Conservation (phyloP, 1,139 yeast genomes). For the Eremothecium coryli region DNA sequence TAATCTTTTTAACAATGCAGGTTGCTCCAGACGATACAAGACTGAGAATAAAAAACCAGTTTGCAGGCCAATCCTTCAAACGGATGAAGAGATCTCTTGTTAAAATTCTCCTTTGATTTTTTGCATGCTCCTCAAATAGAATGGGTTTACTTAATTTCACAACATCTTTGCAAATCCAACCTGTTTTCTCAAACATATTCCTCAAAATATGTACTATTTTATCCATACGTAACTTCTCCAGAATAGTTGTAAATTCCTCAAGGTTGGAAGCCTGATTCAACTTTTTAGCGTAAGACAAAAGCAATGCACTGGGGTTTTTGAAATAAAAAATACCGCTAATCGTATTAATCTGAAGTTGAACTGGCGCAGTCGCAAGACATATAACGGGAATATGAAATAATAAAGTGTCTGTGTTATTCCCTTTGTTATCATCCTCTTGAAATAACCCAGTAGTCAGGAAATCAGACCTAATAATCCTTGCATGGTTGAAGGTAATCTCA, state of each 20-base stretch:
- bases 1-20: conserved; percentile 39
- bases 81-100: conserved; percentile 47
- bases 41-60: conserved; percentile 57
- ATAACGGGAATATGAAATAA: conserved; percentile 30
- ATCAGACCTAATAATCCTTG: conserved; percentile 26
- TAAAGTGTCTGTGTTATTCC: conserved; percentile 24
- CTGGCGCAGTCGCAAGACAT: conserved; percentile 30
- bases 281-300: conserved; percentile 32
- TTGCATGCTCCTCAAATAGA: conserved; percentile 16
- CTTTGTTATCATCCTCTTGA: conserved; percentile 29
- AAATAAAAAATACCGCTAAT: conserved; percentile 41
- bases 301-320: conserved; percentile 38
- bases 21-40: conserved; percentile 42
- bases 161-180: conserved; percentile 56
- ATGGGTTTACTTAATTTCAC: conserved; percentile 36
- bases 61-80: conserved; percentile 56
- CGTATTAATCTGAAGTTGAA: conserved; percentile 33
- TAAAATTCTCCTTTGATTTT: conserved; percentile 12
- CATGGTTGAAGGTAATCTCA: conserved; percentile 31
- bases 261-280: conserved; percentile 33
- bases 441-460: conserved; percentile 24
- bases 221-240: conserved; percentile 43
- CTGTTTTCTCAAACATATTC: conserved; percentile 50
- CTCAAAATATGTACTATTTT: conserved; percentile 45
- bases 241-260: conserved; percentile 27